Percentiles rank a stretch among this genome's conserved stretches.
Conservation (phyloP, 805 yeast genomes). For the Candida loeiensis region DNA sequence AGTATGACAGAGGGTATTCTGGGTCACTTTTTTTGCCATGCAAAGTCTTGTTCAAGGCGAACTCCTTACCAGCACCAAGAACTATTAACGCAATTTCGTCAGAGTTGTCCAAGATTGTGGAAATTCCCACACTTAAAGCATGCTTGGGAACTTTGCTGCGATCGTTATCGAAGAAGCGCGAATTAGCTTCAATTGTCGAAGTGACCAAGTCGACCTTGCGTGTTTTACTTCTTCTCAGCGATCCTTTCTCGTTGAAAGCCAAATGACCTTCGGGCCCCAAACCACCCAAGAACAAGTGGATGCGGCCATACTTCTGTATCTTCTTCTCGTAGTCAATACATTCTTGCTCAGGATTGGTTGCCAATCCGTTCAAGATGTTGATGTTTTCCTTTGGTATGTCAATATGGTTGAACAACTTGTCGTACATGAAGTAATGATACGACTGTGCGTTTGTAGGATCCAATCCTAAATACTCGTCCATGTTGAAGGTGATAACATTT, state of each 20-base stretch:
- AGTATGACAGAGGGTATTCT: constrained; percentile 47
- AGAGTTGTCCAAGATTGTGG: constrained; percentile 54
- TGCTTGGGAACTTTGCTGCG: constrained; percentile 44
- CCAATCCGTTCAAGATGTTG: constrained; percentile 52
- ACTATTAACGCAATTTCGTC: constrained; percentile 51
- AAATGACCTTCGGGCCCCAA: constrained; percentile 61
- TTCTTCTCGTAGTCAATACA: constrained; percentile 47
- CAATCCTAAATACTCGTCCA: constrained; percentile 58
- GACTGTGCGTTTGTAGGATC: constrained; percentile 47
- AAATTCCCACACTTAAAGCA: constrained; percentile 55
- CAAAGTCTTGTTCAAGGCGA: constrained; percentile 46
- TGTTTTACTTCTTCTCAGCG: constrained; percentile 42
- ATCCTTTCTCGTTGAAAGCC: constrained; percentile 59
- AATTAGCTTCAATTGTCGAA: constrained; percentile 51
- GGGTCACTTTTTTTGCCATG: constrained; percentile 33
- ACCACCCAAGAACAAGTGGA: constrained; percentile 55
- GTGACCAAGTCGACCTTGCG: constrained; percentile 46
- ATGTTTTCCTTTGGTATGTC: constrained; percentile 51
- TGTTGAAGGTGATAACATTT: constrained; percentile 57
- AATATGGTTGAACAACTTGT: constrained; percentile 53
- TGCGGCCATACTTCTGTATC: constrained; percentile 46
- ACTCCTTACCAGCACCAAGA: constrained; percentile 44
- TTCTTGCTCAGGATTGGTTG: constrained; percentile 43
- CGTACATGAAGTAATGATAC: constrained; percentile 56
- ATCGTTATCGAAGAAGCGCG: constrained; percentile 49